phyloP scores from a whole-genome alignment of 2,329 filamentous ascomycete genomes.

The Aureobasidium sp. region DNA sequence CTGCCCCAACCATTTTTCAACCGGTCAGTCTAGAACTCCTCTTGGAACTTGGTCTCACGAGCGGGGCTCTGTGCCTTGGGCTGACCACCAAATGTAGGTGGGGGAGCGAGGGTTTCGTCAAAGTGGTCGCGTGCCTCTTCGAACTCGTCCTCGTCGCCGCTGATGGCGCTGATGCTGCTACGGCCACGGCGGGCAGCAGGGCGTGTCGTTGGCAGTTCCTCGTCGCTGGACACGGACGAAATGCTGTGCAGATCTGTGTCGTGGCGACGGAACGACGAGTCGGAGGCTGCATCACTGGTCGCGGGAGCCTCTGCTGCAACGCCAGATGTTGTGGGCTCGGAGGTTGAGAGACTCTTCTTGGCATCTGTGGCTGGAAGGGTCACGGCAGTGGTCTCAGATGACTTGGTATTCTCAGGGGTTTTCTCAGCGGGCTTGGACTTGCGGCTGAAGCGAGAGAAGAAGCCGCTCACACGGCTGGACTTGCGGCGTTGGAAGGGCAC shows the following conservation, averaged over 20 bases:
- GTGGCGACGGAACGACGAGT: slow-evolving; percentile 11
- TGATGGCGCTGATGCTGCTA: slow-evolving; percentile 18
- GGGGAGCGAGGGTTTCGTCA: slow-evolving; percentile 37
- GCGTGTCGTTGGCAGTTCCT: slow-evolving; percentile 17
- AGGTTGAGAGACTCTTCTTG: slow-evolving; percentile 32
- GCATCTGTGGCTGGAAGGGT: slow-evolving; percentile 47
- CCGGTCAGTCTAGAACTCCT: slow-evolving; percentile 32
- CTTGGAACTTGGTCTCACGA: slow-evolving; percentile 50
- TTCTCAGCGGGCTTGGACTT: slow-evolving; percentile 24
- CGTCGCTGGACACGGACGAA: slow-evolving; percentile 11
- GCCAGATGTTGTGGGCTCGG: slow-evolving; percentile 4
- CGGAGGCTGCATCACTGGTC: slow-evolving; percentile 1
- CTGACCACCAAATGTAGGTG: slow-evolving; percentile 29
- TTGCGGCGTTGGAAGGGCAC: slow-evolving; percentile 19
- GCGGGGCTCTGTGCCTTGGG: slow-evolving; percentile 41
- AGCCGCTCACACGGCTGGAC: slow-evolving; percentile 21
- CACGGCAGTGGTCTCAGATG: slow-evolving; percentile 22
- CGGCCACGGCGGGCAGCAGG: slow-evolving; percentile 21
- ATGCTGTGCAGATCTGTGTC: slow-evolving; percentile 10
- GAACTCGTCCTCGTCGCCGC: slow-evolving; percentile 37
- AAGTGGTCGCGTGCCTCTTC: slow-evolving; percentile 45
- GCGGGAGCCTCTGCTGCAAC: slow-evolving; percentile 3
- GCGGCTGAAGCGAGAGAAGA: slow-evolving; percentile 31
- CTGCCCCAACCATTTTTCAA: not conserved
- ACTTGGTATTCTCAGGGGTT: not conserved